Conservation (phyloP, 495 filamentous ascomycete genomes). For the Pyronema domesticum region DNA sequence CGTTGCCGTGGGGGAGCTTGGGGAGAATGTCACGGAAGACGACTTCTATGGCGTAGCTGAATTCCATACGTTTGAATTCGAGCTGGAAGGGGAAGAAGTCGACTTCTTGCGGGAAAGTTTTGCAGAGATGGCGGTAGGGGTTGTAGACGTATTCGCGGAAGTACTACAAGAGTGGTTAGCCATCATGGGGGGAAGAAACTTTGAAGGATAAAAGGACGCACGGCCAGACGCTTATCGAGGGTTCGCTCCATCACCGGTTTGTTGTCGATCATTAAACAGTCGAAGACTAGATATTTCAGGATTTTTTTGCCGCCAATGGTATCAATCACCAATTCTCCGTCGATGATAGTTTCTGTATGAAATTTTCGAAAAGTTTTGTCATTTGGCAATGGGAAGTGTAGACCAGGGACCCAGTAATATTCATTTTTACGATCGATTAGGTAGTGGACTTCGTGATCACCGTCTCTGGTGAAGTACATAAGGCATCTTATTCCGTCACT, state of each 20-base stretch:
- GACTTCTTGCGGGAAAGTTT: slow-evolving; percentile 50
- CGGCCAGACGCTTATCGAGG: slow-evolving; percentile 68
- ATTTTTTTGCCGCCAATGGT: slow-evolving; percentile 41
- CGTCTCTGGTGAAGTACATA: slow-evolving; percentile 57
- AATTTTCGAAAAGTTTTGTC: slow-evolving; percentile 41
- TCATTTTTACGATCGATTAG: slow-evolving; percentile 95
- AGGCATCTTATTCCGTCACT: slow-evolving; percentile 91
- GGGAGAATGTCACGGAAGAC: slow-evolving; percentile 80
- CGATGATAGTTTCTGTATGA: slow-evolving; percentile 67
- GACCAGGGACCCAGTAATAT: slow-evolving; percentile 60
- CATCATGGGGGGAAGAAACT: background rate
- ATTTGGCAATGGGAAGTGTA: slow-evolving; percentile 63
- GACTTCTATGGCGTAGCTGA: slow-evolving; percentile 72
- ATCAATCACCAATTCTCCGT: slow-evolving; percentile 86
- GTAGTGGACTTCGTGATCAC: slow-evolving; percentile 46
- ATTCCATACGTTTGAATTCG: slow-evolving; percentile 70
- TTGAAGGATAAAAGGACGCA: slow-evolving; percentile 6
- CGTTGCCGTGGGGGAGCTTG: slow-evolving; percentile 72
- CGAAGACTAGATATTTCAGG: slow-evolving; percentile 78
- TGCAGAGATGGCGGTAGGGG: slow-evolving; percentile 57
- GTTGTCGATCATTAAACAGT: slow-evolving; percentile 70
- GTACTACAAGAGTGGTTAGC: slow-evolving; percentile 28
- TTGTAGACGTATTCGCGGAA: slow-evolving; percentile 61
- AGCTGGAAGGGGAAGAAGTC: slow-evolving; percentile 54
- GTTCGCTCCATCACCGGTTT: slow-evolving; percentile 56